Conservation (phyloP, 2,329 filamentous ascomycete genomes). For the Dothideomycetes sp. region DNA sequence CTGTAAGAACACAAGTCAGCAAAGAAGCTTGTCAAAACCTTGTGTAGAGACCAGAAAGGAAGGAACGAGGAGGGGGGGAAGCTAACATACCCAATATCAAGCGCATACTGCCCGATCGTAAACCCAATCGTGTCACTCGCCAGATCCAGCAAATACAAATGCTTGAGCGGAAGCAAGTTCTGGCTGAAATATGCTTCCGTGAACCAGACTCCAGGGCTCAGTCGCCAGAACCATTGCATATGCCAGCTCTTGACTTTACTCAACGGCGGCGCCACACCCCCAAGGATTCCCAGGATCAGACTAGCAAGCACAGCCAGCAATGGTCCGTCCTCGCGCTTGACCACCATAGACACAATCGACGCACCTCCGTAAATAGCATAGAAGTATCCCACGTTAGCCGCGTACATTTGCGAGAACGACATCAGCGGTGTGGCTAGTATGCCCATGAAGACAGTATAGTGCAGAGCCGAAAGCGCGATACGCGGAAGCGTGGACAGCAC, state of each 20-base stretch:
- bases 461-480: constrained; percentile 40
- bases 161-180: constrained; percentile 37
- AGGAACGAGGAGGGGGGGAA: too few species aligned
- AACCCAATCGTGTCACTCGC: constrained; percentile 36
- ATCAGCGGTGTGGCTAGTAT: constrained; percentile 41
- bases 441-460: constrained; percentile 43
- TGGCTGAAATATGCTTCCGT: constrained; percentile 46
- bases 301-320: constrained; percentile 35
- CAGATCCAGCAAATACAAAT: constrained; percentile 41
- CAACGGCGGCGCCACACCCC: constrained; percentile 39
- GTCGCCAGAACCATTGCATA: constrained; percentile 45
- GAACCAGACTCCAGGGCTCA: constrained; percentile 44
- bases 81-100: too few species aligned
- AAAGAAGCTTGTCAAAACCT: too few species aligned
- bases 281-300: constrained; percentile 8
- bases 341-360: constrained; percentile 41
- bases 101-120: constrained; percentile 31
- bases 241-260: constrained; percentile 40
- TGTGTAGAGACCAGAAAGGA: too few species aligned
- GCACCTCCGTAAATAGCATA: constrained; percentile 49
- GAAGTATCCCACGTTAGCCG: constrained; percentile 44
- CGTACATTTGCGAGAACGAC: constrained; percentile 37
- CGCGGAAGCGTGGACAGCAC: constrained; percentile 40
- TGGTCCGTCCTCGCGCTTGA: constrained; percentile 45
- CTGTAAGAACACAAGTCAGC: too few species aligned